A percentile compares a stretch with the other conserved stretches of the same genome.
Evolutionary conservation across 805 yeast species (phyloP).

Genomic region (Wickerhamomyces sydowiorum): DNA sequence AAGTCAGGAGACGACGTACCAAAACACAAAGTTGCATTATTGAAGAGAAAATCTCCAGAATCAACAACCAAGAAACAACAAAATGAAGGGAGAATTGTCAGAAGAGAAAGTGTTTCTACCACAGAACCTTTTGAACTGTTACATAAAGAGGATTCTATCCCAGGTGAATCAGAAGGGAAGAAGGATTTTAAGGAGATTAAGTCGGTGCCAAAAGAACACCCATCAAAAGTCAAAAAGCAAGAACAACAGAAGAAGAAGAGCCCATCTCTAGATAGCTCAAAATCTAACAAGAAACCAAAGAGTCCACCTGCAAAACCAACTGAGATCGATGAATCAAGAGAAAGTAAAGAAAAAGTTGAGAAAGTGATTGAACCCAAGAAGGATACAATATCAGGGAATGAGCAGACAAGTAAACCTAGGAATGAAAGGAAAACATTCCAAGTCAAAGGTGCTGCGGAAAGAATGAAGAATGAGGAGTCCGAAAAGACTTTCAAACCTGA

Average conservation of each 20-base stretch:
- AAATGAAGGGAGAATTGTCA: neutral
- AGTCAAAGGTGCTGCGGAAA: neutral
- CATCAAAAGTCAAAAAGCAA: too few relatives aligned
- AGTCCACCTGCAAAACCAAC: neutral
- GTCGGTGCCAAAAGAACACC: too few relatives aligned
- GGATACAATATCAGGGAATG: too few relatives aligned
- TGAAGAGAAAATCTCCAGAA: conserved; percentile 10
- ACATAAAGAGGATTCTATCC: neutral
- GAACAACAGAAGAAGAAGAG: neutral
- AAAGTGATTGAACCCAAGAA: neutral
- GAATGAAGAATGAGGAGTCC: neutral
- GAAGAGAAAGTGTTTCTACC: neutral
- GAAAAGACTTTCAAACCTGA: neutral
- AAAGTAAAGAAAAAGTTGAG: neutral
- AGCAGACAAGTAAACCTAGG: too few relatives aligned
- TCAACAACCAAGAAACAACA: conserved; percentile 1
- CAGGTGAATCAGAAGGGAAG: neutral
- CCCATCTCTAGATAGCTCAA: neutral
- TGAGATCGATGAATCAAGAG: too few relatives aligned
- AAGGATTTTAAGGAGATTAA: too few relatives aligned
- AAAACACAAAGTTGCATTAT: conserved; percentile 8
- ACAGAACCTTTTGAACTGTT: too few relatives aligned
- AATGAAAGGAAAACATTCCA: neutral
- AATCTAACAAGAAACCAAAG: neutral
- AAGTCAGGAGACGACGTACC: neutral